These are phyloP conservation scores for Ustanciosporium gigantosporum DNA, from an alignment of 1,284 basidiomycete genomes.

Conservation along the genomic window DNA sequence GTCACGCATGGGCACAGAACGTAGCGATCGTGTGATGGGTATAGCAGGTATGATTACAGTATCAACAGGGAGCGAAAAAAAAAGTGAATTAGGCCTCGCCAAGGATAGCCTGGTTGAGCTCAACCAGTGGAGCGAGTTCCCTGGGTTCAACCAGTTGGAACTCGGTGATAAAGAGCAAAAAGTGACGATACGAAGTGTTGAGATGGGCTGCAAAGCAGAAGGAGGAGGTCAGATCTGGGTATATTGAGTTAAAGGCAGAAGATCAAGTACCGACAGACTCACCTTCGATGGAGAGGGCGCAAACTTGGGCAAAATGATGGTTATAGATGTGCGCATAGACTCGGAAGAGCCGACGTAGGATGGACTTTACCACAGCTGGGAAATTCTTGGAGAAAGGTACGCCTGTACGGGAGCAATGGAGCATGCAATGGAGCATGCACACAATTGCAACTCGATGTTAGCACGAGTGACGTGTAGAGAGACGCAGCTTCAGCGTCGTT, in stretches of 20 bases:
- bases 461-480: too few relatives aligned
- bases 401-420: too few relatives aligned
- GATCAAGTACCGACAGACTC: conserved; percentile 48
- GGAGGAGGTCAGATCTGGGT: not conserved
- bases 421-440: too few relatives aligned
- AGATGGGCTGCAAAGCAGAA: conserved; percentile 71
- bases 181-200: conserved; percentile 98
- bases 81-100: conserved; percentile 44
- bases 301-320: conserved; percentile 98
- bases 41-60: too few relatives aligned
- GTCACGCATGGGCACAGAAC: too few relatives aligned
- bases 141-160: conserved; percentile 97
- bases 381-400: conserved; percentile 91
- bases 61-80: too few relatives aligned
- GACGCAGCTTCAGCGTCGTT: too few relatives aligned
- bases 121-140: conserved; percentile 91
- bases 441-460: too few relatives aligned
- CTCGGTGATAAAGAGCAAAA: conserved; percentile 96
- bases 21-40: too few relatives aligned
- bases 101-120: conserved; percentile 93
- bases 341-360: conserved; percentile 88
- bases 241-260: too few relatives aligned
- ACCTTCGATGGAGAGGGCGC: conserved; percentile 97
- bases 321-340: conserved; percentile 99
- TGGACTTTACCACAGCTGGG: conserved; percentile 85